phyloP scores from a whole-genome alignment of 1,284 basidiomycete genomes.

The Ustilago tritici region DNA sequence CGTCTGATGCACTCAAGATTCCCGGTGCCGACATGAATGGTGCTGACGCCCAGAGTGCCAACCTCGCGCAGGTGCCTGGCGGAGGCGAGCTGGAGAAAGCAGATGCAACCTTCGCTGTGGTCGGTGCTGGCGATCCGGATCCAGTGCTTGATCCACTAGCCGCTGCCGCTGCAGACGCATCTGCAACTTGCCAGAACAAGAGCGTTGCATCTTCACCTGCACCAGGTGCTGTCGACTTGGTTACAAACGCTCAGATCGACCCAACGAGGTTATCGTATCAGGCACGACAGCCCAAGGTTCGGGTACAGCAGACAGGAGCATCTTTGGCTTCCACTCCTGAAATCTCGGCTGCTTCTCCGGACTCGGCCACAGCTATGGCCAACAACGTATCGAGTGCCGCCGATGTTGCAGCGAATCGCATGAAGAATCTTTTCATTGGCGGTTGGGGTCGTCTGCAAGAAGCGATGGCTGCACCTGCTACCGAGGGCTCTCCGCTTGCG shows the following conservation, averaged over 20 bases:
- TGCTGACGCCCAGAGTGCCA: neutral
- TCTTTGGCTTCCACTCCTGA: slow-evolving; percentile 2
- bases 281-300: slow-evolving; percentile 27
- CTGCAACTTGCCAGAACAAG: neutral
- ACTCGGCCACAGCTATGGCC: slow-evolving; percentile 22
- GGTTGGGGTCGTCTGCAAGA: slow-evolving; percentile 58
- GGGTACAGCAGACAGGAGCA: slow-evolving; percentile 7
- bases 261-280: slow-evolving; percentile 27
- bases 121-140: slow-evolving; percentile 37
- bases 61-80: slow-evolving; percentile 6
- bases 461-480: slow-evolving; percentile 43
- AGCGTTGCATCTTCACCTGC: slow-evolving; percentile 17
- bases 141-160: slow-evolving; percentile 41
- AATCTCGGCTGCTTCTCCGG: slow-evolving; percentile 2
- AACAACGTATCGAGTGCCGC: slow-evolving; percentile 36
- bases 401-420: slow-evolving; percentile 40
- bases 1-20: slow-evolving; percentile 16
- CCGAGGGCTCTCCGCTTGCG: slow-evolving; percentile 10
- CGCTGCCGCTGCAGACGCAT: slow-evolving; percentile 4
- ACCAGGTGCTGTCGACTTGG: slow-evolving; percentile 35
- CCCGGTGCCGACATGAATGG: neutral
- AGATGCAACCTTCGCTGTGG: slow-evolving; percentile 30
- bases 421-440: slow-evolving; percentile 57
- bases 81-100: slow-evolving; percentile 35
- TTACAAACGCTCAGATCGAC: slow-evolving; percentile 27